Percentiles rank a stretch among this genome's conserved stretches.
Evolutionary conservation across 306 rosid species (phyloP).

Genomic region (Fragaria ananassa): DNA sequence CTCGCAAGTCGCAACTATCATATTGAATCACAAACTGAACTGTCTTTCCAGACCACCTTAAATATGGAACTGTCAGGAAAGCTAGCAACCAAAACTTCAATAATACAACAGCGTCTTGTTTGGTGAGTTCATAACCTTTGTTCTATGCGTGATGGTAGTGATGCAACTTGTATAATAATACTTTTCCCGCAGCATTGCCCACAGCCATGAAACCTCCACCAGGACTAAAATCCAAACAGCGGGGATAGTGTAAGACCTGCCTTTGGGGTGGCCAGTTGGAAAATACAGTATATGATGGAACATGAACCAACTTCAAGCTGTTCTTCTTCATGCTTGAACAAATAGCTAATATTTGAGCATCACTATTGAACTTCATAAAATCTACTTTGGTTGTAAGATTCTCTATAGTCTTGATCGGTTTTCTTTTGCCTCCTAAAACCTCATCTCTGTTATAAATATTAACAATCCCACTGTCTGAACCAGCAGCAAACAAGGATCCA

Average conservation of each 20-base stretch:
- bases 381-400: conserved; percentile 53
- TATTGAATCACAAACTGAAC: background rate
- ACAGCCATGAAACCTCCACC: conserved; percentile 92
- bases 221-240: conserved; percentile 78
- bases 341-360: conserved; percentile 57
- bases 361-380: conserved; percentile 50
- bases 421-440: conserved; percentile 57
- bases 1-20: background rate
- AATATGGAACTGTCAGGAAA: no score
- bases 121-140: background rate
- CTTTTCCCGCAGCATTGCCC: conserved; percentile 75
- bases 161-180: conserved; percentile 51
- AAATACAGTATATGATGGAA: conserved; percentile 68
- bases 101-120: no score
- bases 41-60: background rate
- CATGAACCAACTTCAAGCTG: conserved; percentile 68
- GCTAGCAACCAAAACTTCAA: no score
- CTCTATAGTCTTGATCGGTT: conserved; percentile 49
- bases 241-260: conserved; percentile 49
- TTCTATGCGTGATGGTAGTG: conserved; percentile 44
- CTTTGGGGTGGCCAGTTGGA: conserved; percentile 75
- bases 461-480: conserved; percentile 56
- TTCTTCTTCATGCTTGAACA: conserved; percentile 68
- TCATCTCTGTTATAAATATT: conserved; percentile 52
- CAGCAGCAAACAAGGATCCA: conserved; percentile 49